Evolutionary conservation across 257 asterid genomes (phyloP).

Genomic region (Solanum pimpinellifolium): DNA sequence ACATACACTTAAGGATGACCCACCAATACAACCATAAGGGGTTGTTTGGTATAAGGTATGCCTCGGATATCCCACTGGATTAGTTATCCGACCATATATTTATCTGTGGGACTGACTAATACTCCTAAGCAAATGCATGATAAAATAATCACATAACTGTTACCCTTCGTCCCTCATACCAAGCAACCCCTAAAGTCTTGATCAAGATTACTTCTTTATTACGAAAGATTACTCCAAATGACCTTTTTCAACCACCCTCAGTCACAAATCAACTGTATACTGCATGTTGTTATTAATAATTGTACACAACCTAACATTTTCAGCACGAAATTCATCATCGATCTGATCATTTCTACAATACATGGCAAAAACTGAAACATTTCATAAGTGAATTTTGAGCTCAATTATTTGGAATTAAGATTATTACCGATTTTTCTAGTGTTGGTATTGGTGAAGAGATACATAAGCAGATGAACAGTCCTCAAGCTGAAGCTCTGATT

Average conservation of each 20-base stretch:
- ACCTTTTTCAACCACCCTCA: neutral
- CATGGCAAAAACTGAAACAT: neutral
- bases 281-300: neutral
- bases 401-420: neutral
- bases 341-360: neutral
- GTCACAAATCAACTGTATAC: neutral
- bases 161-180: neutral
- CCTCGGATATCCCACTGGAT: too few relatives aligned
- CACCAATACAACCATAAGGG: neutral
- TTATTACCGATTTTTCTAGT: conserved; percentile 61
- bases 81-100: too few relatives aligned
- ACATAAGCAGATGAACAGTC: conserved; percentile 93
- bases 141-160: neutral
- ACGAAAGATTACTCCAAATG: neutral
- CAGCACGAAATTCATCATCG: neutral
- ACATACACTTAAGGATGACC: neutral
- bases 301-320: neutral
- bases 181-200: neutral
- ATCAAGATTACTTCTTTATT: neutral
- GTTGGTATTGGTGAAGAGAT: conserved; percentile 71
- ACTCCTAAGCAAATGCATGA: neutral
- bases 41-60: neutral
- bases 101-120: neutral
- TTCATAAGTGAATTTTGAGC: neutral
- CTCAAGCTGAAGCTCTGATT: conserved; percentile 80